Base-by-base conservation (phyloP, 768 basidiomycete genomes). In the Podaxis pistillaris region DNA sequence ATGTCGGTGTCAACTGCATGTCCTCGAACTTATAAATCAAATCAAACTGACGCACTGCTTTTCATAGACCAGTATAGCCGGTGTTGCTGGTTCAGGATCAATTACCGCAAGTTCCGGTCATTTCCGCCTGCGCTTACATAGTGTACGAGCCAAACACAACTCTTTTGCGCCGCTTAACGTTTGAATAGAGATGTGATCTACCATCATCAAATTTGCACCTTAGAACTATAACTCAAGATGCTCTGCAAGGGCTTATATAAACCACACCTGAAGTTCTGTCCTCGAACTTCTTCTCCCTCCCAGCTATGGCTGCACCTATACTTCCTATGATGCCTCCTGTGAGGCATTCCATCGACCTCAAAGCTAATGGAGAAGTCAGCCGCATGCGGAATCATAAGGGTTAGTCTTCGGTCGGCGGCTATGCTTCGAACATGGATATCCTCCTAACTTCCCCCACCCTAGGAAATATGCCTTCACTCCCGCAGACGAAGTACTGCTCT, bases 401-500 rank as follows among this genome's bases (percentile, higher is more conserved):
- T 78, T 38, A 49, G 52, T 64, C 58, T 22, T 26, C n/a, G 37
- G 13, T 62, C 26, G 47, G 41, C 44, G 52, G 26, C 63, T 62
- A 60, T n/a, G 59, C 24, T 6, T 37, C n/a, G 63, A 13, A 36
- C 72, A 74, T 55, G 65, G 69, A 81, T 79, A 77, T 41, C 76
- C 79, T 37, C 75, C 76, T 37, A 82, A 83, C 17, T 40, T 19
- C n/a, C 17, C 22, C 8, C 28, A 61, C 40, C 70, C 75, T 75
- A 73, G 88, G 88, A 62, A 90, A 90, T 70, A 80, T 86, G 70
- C 88, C 88, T 28, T 80, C 79, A 50, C 79, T 90, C n/a, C 89
- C 88, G 1, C 88, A 90, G 73, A 88, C 83, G 17, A 89, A 90
- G 69, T 78, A 83, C 52, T 90, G 89, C 67, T 80, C 83, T 11